Conservation (phyloP, 257 asterid species). For the Ocimum tenuiflorum region DNA sequence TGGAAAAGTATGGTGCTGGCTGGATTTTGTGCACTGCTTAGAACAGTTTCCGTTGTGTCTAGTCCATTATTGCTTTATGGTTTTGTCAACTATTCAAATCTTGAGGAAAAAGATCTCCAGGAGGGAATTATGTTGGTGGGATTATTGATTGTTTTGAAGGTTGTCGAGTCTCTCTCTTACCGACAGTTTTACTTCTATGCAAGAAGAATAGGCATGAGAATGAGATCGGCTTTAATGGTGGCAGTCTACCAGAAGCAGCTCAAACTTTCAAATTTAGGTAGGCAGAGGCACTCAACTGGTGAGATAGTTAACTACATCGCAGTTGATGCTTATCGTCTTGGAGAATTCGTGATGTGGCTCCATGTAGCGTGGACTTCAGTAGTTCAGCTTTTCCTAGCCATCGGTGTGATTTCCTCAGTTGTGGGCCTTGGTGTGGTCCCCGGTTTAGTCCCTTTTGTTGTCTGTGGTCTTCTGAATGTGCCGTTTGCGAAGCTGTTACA, state of each 20-base stretch:
- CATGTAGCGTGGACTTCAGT: conserved; percentile 47
- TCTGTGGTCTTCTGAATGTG: conserved; percentile 51
- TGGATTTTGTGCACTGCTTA: conserved; percentile 32
- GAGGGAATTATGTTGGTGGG: conserved; percentile 45
- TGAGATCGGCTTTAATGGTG: conserved; percentile 66
- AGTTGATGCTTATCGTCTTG: conserved; percentile 73
- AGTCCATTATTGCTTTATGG: conserved; percentile 53
- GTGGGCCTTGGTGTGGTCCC: conserved; percentile 70
- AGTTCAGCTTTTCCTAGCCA: conserved; percentile 36
- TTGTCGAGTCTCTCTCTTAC: conserved; percentile 44
- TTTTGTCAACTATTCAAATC: conserved; percentile 43
- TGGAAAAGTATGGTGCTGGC: conserved; percentile 43
- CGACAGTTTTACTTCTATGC: conserved; percentile 60
- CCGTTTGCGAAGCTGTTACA: conserved; percentile 59
- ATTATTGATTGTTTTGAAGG: conserved; percentile 38
- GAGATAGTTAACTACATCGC: conserved; percentile 68
- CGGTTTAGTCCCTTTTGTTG: conserved; percentile 47
- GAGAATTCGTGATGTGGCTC: conserved; percentile 61
- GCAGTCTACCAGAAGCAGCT: conserved; percentile 63
- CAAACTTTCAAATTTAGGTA: conserved; percentile 49
- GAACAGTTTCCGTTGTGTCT: conserved; percentile 39
- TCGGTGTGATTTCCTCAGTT: conserved; percentile 38
- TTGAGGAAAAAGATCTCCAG: conserved; percentile 14
- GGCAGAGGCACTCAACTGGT: conserved; percentile 56
- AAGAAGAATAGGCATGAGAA: conserved; percentile 55